Base-by-base conservation (phyloP, 2,329 filamentous ascomycete species). In the Hymenoscyphus linearis region DNA sequence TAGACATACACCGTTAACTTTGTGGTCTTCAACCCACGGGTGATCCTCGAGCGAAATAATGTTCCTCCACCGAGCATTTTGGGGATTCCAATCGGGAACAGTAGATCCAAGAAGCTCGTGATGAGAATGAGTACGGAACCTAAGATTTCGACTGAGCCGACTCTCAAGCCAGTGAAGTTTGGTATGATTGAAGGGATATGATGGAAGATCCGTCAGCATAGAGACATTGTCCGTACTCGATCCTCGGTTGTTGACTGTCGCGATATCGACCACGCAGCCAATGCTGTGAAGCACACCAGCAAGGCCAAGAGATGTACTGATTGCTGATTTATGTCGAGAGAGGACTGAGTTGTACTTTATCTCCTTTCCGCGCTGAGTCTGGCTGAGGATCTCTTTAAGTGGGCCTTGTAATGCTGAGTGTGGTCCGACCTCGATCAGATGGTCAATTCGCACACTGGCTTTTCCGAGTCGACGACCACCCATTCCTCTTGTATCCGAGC, bases 231-330 rank as follows among this genome's bases (percentile, higher is more conserved):
- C 4, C 55, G 52, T 3, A 6, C 4, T 3, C 22, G 44, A 50
- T 9, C n/a, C 10, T 16, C 22, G 5, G 72, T 73, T 22, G 75
- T 75, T 64, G 77, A 77, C 67, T 80, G 81, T 73, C 18, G 72
- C 70, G 12, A 62, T 22, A 36, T 59, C 34, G 10, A 62, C 14
- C 10, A 9, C 16, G 26, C 37, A 44, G 10, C 60, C 60, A 22
- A 25, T 9, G 44, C 37, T 27, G 14, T 56, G 26, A 14, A 62
- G 31, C 3, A 35, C 13, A 3, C 61, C 61, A 35, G 50, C 52
- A 10, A 44, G 16, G 2, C 31, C 27, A 1, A 62, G 18, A 4
- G 50, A 36, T 1, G 55, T 54, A 13, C 61, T 18, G 7, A 54
- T 22, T 13, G 60, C 60, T 10, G 60, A 47, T 16, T 55, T 37